Evolutionary conservation across 2,329 filamentous ascomycete genomes (phyloP), one percentile per base, ranked within the genome.

Genomic region (Cercospora citrullina): DNA sequence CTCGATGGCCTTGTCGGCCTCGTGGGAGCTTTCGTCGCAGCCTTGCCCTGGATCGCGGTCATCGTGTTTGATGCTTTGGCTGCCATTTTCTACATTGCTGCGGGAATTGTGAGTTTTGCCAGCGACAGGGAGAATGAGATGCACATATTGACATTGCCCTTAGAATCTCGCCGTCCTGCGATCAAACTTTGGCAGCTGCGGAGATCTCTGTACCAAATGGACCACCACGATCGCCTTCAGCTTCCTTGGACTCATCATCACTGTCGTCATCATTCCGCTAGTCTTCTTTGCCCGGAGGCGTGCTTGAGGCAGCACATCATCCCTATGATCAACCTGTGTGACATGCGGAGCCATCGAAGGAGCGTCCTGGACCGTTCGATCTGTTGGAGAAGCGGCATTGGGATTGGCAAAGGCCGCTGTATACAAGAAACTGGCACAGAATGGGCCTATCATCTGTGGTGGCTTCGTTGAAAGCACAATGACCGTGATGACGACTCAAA

Each of bases 51-150:
- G 59, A 23, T 69, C 10, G 31, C 42, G 8, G 58, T 59, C 3
- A 18, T 69, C 10, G 67, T 31, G 1, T 23, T 70, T 4, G 70
- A 72, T 53, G 63, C 57, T 1, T 21, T 70, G 23, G 68, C 70
- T 23, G 63, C 70, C 1, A 62, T 72, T 39, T 71, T 71, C 62
- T 72, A 68, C 18, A 65, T 70, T 14, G 66, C 65, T 23, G 68
- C 68, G 9, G 70, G 68, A 14, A 68, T 69, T 28, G 67, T 66
- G 36, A 63, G 66, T 67, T 39, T n/a, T 18, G 53, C 5, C 5
- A 1, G 33, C 33, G 4, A 36, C 33, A 36, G 30, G 8, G 1
- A 33, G 31, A 3, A 1, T 12, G 1, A 4, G 31, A 16, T 5
- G 33, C 9, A 18, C 4, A 9, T 31, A 10, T 30, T 39, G 14